Percentiles rank a stretch among this genome's conserved stretches.
phyloP scores from a whole-genome alignment of 2,329 filamentous ascomycete species.

The Phaeomoniella chlamydospora region DNA sequence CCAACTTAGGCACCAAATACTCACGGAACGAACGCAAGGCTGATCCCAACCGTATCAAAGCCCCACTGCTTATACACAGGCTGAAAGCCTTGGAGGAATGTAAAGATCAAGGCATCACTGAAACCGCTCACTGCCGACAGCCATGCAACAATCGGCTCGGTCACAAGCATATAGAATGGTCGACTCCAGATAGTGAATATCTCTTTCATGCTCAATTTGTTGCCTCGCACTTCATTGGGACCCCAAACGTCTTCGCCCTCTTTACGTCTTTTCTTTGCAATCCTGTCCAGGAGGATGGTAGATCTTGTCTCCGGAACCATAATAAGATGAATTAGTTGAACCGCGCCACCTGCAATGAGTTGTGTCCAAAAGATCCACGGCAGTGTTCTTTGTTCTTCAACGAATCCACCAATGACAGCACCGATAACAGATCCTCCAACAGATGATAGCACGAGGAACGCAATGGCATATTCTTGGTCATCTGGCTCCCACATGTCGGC shows the following conservation, averaged over 20 bases:
- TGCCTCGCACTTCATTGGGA: slow-evolving; percentile 35
- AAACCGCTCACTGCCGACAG: slow-evolving; percentile 50
- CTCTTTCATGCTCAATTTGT: slow-evolving; percentile 45
- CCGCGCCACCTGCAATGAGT: slow-evolving; percentile 38
- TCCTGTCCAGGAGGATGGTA: slow-evolving; percentile 41
- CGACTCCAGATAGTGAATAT: slow-evolving; percentile 43
- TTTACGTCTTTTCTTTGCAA: slow-evolving; percentile 41
- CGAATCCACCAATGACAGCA: slow-evolving; percentile 39
- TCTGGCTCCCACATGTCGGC: slow-evolving; percentile 47
- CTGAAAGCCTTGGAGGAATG: slow-evolving; percentile 48
- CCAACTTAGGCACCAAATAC: slow-evolving; percentile 9
- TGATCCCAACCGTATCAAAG: slow-evolving; percentile 34
- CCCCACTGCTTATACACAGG: slow-evolving; percentile 46
- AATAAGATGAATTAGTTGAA: slow-evolving; percentile 34
- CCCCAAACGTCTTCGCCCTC: slow-evolving; percentile 48
- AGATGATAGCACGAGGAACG: slow-evolving; percentile 44
- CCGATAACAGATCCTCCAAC: slow-evolving; percentile 41
- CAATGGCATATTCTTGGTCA: slow-evolving; percentile 44
- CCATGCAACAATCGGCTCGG: slow-evolving; percentile 48
- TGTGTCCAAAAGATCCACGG: slow-evolving; percentile 51
- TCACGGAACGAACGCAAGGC: slow-evolving; percentile 39
- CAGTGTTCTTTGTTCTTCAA: slow-evolving; percentile 33
- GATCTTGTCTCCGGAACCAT: slow-evolving; percentile 45
- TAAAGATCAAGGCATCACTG: slow-evolving; percentile 52
- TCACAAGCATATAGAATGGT: slow-evolving; percentile 50